phyloP scores from a whole-genome alignment of 176 grass and related monocot species.

The Olyra latifolia region DNA sequence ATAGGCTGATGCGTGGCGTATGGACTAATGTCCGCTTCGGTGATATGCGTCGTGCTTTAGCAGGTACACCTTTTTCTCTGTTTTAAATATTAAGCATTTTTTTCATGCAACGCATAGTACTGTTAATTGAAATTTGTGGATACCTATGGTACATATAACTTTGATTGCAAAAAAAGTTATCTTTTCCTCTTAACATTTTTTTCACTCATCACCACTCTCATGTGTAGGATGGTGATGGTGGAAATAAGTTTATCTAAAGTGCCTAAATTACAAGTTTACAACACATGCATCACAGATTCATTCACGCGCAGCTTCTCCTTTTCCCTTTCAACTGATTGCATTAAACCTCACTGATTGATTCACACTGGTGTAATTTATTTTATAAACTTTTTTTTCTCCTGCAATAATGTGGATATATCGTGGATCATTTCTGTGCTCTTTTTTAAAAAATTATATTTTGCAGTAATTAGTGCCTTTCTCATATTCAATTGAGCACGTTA shows the following conservation, averaged over 20 bases:
- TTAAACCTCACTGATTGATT: not conserved
- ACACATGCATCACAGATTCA: too few relatives aligned
- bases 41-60: slow-evolving; percentile 88
- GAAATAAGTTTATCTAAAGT: too few relatives aligned
- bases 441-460: not conserved
- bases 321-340: not conserved
- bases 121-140: not conserved
- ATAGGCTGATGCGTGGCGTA: slow-evolving; percentile 82
- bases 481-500: not conserved
- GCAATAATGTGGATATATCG: not conserved
- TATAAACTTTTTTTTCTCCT: not conserved
- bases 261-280: too few relatives aligned
- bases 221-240: too few relatives aligned
- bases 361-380: not conserved
- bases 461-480: not conserved
- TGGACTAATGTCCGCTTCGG: slow-evolving; percentile 83
- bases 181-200: too few relatives aligned
- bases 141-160: too few relatives aligned
- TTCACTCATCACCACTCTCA: too few relatives aligned
- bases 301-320: too few relatives aligned
- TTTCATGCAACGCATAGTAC: not conserved
- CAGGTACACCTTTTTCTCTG: slow-evolving; percentile 42
- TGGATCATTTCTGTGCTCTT: not conserved
- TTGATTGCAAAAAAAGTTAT: too few relatives aligned
- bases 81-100: not conserved